These are phyloP conservation scores for Dimocarpus longan DNA, from an alignment of 345 rosid species.

Conservation along the genomic window DNA sequence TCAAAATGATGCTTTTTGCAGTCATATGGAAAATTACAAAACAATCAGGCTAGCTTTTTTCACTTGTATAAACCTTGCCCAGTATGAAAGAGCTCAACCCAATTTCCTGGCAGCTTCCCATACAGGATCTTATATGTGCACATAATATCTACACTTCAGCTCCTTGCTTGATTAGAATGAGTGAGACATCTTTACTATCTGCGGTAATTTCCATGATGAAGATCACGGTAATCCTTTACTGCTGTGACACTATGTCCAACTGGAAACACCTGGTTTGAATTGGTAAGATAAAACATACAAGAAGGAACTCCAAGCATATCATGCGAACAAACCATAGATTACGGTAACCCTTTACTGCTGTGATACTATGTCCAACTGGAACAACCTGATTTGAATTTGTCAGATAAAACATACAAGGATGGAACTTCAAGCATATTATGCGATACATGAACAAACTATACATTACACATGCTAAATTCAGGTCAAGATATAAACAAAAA, in stretches of 20 bases:
- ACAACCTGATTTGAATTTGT: background rate
- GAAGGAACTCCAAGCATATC: no score
- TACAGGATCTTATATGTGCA: background rate
- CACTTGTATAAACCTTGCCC: background rate
- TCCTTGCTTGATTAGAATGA: constrained; percentile 67
- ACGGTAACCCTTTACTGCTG: background rate
- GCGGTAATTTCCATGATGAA: constrained; percentile 36
- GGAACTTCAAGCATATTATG: background rate
- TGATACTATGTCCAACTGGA: background rate
- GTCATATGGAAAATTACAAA: background rate
- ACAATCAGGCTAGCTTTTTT: background rate
- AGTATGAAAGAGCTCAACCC: background rate
- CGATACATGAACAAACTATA: background rate
- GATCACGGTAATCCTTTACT: background rate
- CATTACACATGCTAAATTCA: background rate
- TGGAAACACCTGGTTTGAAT: no score
- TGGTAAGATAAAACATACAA: no score
- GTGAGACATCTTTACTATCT: constrained; percentile 34
- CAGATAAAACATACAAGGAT: background rate
- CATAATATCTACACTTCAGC: constrained; percentile 48
- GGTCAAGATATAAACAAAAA: background rate
- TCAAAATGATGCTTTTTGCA: background rate
- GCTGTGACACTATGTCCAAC: no score
- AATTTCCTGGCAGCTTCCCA: background rate
- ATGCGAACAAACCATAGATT: no score